Base-by-base conservation (phyloP, 78 protist genomes). In the Acrasis kona region DNA sequence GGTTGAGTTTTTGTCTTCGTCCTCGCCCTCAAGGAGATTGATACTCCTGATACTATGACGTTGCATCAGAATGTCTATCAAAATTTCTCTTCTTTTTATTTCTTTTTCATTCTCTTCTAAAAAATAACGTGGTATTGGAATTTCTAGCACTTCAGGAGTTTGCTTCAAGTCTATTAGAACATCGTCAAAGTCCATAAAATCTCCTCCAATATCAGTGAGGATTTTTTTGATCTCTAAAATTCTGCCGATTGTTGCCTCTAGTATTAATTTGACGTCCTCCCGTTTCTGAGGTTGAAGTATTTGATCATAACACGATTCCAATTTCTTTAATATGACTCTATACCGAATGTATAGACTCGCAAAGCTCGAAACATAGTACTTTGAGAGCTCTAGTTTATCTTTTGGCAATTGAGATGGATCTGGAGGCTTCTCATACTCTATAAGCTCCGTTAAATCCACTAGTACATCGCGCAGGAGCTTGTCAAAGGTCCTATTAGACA, bases 281-380 rank as follows among this genome's bases (percentile, higher is more conserved):
- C 88, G 78, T 83, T 83, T 87, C 61, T 87, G 88, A 5, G 92
- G 88, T 64, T 83, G 92, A 30, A 79, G 73, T 39, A 64, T 73
- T 70, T 87, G 91, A 58, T 87, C 87, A 68, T 83, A 79, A 50
- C 74, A 50, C 29, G 72, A 82, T 50, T 87, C 91, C 29, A 87
- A 77, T 71, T 75, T 57, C 28, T 76, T 73, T 65, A 65, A 75
- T 35, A 83, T 34, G 34, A 76, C 75, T 10, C 79, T 41, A 38
- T 87, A 87, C 12, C 39, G 9, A 35, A 86, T 64, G 76, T 86
- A 85, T 37, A 69, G 72, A 28, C 74, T 40, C 29, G 36, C 70
- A 5, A 3, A 76, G 57, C 68, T 7, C 39, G 36, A 64, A 8
- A 76, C 31, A 39, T 36, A 31, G 72, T 39, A 65, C 72, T 57